Percentiles rank a stretch among this genome's conserved stretches.
Conservation (phyloP, 2,329 filamentous ascomycete species). For the Mycosphaerelloides madeirae region DNA sequence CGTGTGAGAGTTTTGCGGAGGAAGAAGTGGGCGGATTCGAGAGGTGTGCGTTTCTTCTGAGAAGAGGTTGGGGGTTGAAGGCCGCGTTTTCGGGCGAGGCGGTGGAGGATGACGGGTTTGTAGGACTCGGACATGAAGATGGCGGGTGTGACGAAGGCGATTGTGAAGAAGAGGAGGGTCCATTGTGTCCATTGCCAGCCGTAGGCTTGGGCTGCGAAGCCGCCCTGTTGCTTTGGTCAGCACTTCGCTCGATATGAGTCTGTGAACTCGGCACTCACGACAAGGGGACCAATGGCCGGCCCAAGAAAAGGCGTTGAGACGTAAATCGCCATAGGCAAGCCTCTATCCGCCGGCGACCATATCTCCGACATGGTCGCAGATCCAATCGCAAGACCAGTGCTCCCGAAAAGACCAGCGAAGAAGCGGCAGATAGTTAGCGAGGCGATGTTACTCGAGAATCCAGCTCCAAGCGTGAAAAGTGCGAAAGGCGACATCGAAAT, state of each 20-base stretch:
- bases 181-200: constrained; percentile 34
- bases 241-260: too few relatives aligned
- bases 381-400: constrained; percentile 44
- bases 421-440: constrained; percentile 55
- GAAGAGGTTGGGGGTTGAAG: background rate
- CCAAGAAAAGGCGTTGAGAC: constrained; percentile 10
- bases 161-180: constrained; percentile 24
- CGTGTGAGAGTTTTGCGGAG: constrained; percentile 18
- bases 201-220: constrained; percentile 25
- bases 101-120: constrained; percentile 27
- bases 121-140: constrained; percentile 30
- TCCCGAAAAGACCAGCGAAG: constrained; percentile 69
- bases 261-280: too few relatives aligned
- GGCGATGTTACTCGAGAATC: constrained; percentile 49
- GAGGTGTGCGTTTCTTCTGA: background rate
- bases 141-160: constrained; percentile 20
- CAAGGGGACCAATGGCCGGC: constrained; percentile 22
- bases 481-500: constrained; percentile 45
- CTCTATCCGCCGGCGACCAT: constrained; percentile 15
- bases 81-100: constrained; percentile 19
- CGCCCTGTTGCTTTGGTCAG: too few relatives aligned
- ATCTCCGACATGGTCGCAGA: constrained; percentile 19
- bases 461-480: constrained; percentile 55
- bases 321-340: constrained; percentile 14
- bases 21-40: constrained; percentile 5